Evolutionary conservation across 1,139 yeast species (phyloP).

Genomic region (Yamadazyma atlantica): DNA sequence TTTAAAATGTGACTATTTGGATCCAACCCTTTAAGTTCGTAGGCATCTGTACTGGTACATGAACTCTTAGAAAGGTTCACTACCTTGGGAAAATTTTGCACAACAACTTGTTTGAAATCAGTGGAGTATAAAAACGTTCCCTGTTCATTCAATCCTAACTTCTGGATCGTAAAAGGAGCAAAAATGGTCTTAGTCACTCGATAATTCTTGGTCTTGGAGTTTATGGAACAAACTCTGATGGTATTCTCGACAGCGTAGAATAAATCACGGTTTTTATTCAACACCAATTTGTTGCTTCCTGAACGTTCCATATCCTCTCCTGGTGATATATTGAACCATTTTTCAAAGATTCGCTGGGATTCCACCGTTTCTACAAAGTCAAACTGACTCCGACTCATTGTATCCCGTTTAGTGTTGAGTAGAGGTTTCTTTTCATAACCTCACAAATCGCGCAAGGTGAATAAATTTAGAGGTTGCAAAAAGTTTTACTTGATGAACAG

Average conservation of each 20-base stretch:
- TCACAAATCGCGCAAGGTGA: too few species aligned
- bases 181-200: constrained; percentile 12
- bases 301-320: neutral
- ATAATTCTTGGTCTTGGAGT: constrained; percentile 23
- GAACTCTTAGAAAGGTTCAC: constrained; percentile 10
- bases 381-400: too few species aligned
- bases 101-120: constrained; percentile 25
- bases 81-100: constrained; percentile 25
- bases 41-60: constrained; percentile 16
- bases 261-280: constrained; percentile 27
- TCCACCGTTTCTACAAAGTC: constrained; percentile 12
- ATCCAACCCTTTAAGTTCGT: constrained; percentile 17
- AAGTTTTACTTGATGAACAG: too few species aligned
- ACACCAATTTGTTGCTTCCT: constrained; percentile 16
- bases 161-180: constrained; percentile 19
- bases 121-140: constrained; percentile 35
- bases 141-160: constrained; percentile 27
- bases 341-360: constrained; percentile 20
- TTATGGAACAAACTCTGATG: constrained; percentile 30
- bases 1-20: constrained; percentile 20
- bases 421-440: too few species aligned
- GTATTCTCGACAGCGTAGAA: constrained; percentile 29
- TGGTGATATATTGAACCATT: too few species aligned
- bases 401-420: too few species aligned
- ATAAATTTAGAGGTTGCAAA: too few species aligned